Evolutionary conservation across 2,329 filamentous ascomycete genomes (phyloP).

Genomic region (Moelleriella libera): DNA sequence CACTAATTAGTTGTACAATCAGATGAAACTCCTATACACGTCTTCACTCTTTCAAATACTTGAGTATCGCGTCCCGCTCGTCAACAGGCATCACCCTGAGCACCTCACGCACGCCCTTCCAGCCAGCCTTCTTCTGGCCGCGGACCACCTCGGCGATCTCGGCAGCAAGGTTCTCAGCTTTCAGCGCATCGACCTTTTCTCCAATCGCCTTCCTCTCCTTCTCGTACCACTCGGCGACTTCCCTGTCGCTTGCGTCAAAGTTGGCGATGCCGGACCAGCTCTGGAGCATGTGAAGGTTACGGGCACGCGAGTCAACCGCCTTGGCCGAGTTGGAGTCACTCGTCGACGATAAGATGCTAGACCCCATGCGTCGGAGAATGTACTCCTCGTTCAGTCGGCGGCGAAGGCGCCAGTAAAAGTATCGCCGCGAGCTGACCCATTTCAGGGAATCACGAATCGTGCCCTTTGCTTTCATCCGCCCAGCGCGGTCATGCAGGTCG

Average conservation of each 20-base stretch:
- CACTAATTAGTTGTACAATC: too few relatives aligned
- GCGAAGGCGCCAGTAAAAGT: conserved; percentile 99
- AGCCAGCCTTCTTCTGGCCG: conserved; percentile 46
- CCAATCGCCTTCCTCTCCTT: conserved; percentile 75
- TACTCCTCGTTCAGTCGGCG: conserved; percentile 95
- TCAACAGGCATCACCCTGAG: conserved; percentile 74
- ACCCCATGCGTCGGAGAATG: conserved; percentile 77
- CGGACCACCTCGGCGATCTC: conserved; percentile 31
- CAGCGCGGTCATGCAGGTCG: conserved; percentile 90
- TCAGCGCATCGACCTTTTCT: conserved; percentile 73
- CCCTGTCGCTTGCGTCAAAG: conserved; percentile 67
- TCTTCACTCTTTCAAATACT: conserved; percentile 30
- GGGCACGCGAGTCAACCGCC: conserved; percentile 41
- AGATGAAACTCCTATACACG: too few relatives aligned
- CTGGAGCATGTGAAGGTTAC: conserved; percentile 61
- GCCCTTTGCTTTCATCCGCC: conserved; percentile 96
- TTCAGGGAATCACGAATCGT: conserved; percentile 72
- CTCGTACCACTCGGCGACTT: conserved; percentile 91
- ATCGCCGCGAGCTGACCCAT: conserved; percentile 82
- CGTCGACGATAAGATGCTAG: conserved; percentile 19
- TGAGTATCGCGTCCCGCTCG: conserved; percentile 74
- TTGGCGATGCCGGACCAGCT: conserved; percentile 70
- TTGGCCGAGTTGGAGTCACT: conserved; percentile 21
- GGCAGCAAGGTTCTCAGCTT: conserved; percentile 50
- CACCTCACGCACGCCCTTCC: conserved; percentile 78